Evolutionary conservation across 1,139 yeast genomes (phyloP).

Genomic region (Debaryomycetaceae sp.): DNA sequence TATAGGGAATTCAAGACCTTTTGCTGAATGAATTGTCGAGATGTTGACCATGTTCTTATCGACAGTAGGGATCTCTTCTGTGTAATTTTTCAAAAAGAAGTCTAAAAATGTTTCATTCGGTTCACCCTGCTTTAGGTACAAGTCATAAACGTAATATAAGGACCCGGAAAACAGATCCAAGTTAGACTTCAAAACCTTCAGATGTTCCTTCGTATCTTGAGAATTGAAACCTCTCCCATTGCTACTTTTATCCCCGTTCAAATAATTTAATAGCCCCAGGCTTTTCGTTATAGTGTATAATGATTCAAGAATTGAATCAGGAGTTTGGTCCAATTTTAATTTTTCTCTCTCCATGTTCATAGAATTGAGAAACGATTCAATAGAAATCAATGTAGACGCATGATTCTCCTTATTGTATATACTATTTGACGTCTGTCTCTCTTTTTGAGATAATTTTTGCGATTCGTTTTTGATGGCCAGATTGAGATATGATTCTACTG

Average conservation of each 20-base stretch:
- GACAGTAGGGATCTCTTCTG: slow-evolving; percentile 35
- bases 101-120: slow-evolving; percentile 24
- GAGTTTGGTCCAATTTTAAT: slow-evolving; percentile 11
- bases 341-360: slow-evolving; percentile 11
- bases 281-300: slow-evolving; percentile 16
- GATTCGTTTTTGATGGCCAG: not conserved
- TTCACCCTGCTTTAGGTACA: slow-evolving; percentile 10
- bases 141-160: slow-evolving; percentile 17
- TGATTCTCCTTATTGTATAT: slow-evolving; percentile 10
- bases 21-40: slow-evolving; percentile 69
- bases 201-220: slow-evolving; percentile 4
- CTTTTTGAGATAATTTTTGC: not conserved
- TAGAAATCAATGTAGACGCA: slow-evolving; percentile 2
- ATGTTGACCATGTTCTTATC: slow-evolving; percentile 37
- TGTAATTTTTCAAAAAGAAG: slow-evolving; percentile 44
- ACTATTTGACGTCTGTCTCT: not conserved
- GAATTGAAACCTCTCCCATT: not conserved
- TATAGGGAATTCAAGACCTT: slow-evolving; percentile 68
- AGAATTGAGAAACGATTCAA: slow-evolving; percentile 8
- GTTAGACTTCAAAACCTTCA: slow-evolving; percentile 12
- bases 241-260: slow-evolving; percentile 16
- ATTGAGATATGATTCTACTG: not conserved
- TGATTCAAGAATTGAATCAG: slow-evolving; percentile 15
- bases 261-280: slow-evolving; percentile 20
- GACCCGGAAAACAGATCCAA: slow-evolving; percentile 27